phyloP scores from a whole-genome alignment of 192 early-diverging fungal species.

The Mortierella hygrophila region DNA sequence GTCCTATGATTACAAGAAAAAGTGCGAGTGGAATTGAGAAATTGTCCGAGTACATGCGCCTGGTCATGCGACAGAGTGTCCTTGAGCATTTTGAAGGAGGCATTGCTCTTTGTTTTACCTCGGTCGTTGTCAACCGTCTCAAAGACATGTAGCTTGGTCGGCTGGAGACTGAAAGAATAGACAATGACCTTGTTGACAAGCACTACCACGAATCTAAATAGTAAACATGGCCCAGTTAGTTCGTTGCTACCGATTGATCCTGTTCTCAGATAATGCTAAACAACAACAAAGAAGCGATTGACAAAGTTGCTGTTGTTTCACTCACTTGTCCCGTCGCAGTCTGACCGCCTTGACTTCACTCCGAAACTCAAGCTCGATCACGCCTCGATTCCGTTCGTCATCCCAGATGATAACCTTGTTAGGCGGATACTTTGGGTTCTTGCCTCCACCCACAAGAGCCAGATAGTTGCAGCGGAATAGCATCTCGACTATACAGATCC shows the following conservation, averaged over 20 bases:
- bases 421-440: slow-evolving; percentile 87
- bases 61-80: neutral
- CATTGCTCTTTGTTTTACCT: slow-evolving; percentile 47
- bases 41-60: neutral
- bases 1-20: slow-evolving; percentile 49
- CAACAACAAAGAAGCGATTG: neutral
- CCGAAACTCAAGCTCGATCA: slow-evolving; percentile 83
- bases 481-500: slow-evolving; percentile 87
- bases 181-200: slow-evolving; percentile 84
- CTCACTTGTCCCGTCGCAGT: slow-evolving; percentile 79
- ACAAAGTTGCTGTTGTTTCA: neutral
- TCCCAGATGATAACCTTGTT: slow-evolving; percentile 93
- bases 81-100: neutral
- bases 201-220: slow-evolving; percentile 78
- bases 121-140: slow-evolving; percentile 86
- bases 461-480: slow-evolving; percentile 88
- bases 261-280: neutral
- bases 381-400: slow-evolving; percentile 75
- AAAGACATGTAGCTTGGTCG: slow-evolving; percentile 82
- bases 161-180: slow-evolving; percentile 79
- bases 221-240: neutral
- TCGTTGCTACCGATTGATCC: neutral
- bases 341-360: slow-evolving; percentile 86
- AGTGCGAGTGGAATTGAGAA: neutral
- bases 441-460: slow-evolving; percentile 87